Percentiles rank a stretch among this genome's conserved stretches.
These are phyloP conservation scores for Colletotrichum aenigma DNA, from an alignment of 2,329 filamentous ascomycete species.

Conservation along the genomic window DNA sequence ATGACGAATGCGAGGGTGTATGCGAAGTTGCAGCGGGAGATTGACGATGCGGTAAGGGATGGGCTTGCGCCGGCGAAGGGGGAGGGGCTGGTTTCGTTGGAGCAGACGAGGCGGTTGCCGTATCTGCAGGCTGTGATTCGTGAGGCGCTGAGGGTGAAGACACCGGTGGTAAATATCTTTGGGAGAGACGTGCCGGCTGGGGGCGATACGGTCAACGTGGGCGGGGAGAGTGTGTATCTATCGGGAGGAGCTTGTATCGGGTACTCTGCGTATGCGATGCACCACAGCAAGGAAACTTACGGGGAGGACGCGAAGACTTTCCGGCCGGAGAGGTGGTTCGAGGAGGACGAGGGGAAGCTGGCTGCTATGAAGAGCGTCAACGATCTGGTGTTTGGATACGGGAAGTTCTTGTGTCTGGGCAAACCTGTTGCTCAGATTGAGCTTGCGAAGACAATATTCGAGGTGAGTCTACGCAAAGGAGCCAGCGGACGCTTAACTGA, in stretches of 20 bases:
- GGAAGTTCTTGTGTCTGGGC: slow-evolving; percentile 15
- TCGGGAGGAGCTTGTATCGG: slow-evolving; percentile 63
- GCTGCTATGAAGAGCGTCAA: slow-evolving; percentile 7
- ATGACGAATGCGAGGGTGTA: slow-evolving; percentile 49
- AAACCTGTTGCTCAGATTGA: slow-evolving; percentile 19
- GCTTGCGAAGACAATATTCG: slow-evolving; percentile 28
- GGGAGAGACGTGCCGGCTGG: slow-evolving; percentile 24
- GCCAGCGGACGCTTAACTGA: accelerated
- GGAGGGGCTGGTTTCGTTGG: slow-evolving; percentile 20
- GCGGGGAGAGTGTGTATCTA: slow-evolving; percentile 34
- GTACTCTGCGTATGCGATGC: slow-evolving; percentile 66
- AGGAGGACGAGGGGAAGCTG: slow-evolving; percentile 38
- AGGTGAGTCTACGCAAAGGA: slow-evolving; percentile 30
- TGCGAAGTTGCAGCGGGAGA: slow-evolving; percentile 46
- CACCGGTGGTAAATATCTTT: slow-evolving; percentile 27
- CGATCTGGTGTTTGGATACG: slow-evolving; percentile 16
- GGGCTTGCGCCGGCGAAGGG: slow-evolving; percentile 26
- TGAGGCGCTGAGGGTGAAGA: slow-evolving; percentile 36
- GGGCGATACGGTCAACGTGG: slow-evolving; percentile 17
- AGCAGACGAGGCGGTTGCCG: slow-evolving; percentile 33
- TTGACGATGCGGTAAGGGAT: slow-evolving; percentile 30
- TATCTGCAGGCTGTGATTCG: slow-evolving; percentile 42
- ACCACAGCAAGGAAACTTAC: slow-evolving; percentile 59
- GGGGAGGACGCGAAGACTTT: slow-evolving; percentile 60
- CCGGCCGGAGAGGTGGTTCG: slow-evolving; percentile 61